Percentiles rank a stretch among this genome's conserved stretches.
Conservation (phyloP, 169 alveolate species). For the Theileria sp. region DNA sequence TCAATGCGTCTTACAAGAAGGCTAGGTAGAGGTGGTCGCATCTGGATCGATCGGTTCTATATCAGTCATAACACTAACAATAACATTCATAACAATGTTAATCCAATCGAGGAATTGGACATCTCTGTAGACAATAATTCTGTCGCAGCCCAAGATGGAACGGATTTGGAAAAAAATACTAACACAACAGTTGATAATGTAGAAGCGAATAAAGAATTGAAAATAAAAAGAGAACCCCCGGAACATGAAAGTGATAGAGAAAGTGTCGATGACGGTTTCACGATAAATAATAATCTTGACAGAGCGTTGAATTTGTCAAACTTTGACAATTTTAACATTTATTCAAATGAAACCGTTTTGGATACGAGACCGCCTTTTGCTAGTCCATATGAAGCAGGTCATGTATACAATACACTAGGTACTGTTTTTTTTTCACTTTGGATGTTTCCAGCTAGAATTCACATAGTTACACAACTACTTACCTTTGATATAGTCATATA, state of each 20-base stretch:
- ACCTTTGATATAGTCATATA: too few species aligned
- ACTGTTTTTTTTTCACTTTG: background rate
- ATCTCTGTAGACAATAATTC: background rate
- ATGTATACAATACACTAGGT: constrained; percentile 66
- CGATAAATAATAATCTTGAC: constrained; percentile 32
- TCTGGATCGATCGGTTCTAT: constrained; percentile 60
- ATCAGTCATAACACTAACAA: background rate
- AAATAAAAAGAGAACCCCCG: background rate
- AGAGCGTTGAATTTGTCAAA: constrained; percentile 12
- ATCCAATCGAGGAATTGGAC: background rate
- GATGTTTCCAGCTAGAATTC: too few species aligned
- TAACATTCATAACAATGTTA: background rate
- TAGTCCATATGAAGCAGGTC: constrained; percentile 50
- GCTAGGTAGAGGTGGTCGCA: constrained; percentile 66
- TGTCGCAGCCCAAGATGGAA: background rate
- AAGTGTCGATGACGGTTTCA: background rate
- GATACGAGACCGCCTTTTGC: constrained; percentile 49
- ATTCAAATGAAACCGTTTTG: constrained; percentile 40
- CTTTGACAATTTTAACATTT: constrained; percentile 40
- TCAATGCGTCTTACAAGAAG: constrained; percentile 56
- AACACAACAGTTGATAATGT: background rate
- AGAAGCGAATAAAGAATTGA: background rate
- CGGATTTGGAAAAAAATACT: background rate
- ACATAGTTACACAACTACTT: too few species aligned
- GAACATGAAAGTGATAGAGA: background rate